Conservation (phyloP, 2,329 filamentous ascomycete genomes). For the Chrysosphaeria jannelii region DNA sequence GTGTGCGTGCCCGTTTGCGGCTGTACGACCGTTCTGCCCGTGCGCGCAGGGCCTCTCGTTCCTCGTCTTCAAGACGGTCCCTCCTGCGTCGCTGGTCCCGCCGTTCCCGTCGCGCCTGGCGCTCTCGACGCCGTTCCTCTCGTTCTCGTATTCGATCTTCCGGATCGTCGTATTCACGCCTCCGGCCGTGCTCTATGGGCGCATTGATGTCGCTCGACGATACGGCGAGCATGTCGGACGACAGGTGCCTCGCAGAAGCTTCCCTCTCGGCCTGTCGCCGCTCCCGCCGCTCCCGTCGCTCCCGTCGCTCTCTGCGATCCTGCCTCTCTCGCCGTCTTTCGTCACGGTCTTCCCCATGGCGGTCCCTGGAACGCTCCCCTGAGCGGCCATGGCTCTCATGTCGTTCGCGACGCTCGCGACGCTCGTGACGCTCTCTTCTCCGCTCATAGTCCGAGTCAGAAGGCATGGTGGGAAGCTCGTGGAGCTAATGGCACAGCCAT, state of each 20-base stretch:
- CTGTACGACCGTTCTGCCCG: conserved; percentile 2
- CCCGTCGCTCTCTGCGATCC: not conserved
- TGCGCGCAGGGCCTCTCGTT: conserved; percentile 1
- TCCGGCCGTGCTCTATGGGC: too few relatives aligned
- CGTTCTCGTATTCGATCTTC: conserved; percentile 9
- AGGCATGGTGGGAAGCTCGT: too few relatives aligned
- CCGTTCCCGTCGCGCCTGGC: conserved; percentile 1
- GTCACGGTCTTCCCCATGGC: too few relatives aligned
- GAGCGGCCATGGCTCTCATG: not conserved
- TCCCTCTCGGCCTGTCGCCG: conserved; percentile 8
- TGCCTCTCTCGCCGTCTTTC: conserved; percentile 1
- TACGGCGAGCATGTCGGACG: too few relatives aligned
- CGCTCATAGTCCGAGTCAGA: too few relatives aligned
- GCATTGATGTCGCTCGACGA: too few relatives aligned
- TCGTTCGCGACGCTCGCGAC: too few relatives aligned
- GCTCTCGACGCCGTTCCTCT: conserved; percentile 6
- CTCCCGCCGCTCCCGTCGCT: not conserved
- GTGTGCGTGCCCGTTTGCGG: not conserved
- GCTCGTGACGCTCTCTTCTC: too few relatives aligned
- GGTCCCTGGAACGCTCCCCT: too few relatives aligned
- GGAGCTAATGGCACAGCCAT: too few relatives aligned
- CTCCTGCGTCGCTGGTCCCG: conserved; percentile 1
- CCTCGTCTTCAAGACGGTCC: conserved; percentile 3
- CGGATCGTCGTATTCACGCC: not conserved
- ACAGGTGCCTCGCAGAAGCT: too few relatives aligned